phyloP scores from a whole-genome alignment of 2,329 filamentous ascomycete species.

The Neurospora crassa region DNA sequence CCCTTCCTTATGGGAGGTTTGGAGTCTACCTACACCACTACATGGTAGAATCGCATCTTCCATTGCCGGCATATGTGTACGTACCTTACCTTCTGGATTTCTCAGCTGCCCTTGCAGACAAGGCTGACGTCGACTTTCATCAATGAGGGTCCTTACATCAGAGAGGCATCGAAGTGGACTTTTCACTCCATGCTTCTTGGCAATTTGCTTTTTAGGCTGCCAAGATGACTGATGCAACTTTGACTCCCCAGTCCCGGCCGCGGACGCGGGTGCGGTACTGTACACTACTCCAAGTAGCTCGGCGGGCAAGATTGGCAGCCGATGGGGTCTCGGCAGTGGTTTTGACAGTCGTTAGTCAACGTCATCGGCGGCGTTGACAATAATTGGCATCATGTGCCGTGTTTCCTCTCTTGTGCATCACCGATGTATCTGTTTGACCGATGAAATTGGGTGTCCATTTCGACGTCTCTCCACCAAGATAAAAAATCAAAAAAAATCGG shows the following conservation, averaged over 20 bases:
- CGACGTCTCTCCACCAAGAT: no score
- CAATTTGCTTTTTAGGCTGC: not conserved
- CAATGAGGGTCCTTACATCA: not conserved
- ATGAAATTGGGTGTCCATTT: no score
- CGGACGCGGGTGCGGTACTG: not conserved
- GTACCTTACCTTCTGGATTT: not conserved
- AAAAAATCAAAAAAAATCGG: no score
- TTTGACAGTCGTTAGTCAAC: not conserved
- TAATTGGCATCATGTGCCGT: not conserved
- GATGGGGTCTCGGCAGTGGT: not conserved
- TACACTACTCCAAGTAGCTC: not conserved
- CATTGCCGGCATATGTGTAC: not conserved
- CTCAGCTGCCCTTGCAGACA: not conserved
- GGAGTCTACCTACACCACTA: not conserved
- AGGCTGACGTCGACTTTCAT: not conserved
- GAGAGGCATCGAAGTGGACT: not conserved
- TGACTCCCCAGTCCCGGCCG: not conserved
- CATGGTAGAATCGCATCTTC: not conserved
- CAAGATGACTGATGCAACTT: not conserved
- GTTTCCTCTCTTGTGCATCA: not conserved
- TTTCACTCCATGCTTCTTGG: not conserved
- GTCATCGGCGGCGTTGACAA: not conserved
- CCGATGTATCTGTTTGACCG: not conserved
- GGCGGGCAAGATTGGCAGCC: not conserved
- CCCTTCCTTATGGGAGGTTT: not conserved